Conservation (phyloP, 192 early-diverging fungal genomes). For the Endogone sp. region DNA sequence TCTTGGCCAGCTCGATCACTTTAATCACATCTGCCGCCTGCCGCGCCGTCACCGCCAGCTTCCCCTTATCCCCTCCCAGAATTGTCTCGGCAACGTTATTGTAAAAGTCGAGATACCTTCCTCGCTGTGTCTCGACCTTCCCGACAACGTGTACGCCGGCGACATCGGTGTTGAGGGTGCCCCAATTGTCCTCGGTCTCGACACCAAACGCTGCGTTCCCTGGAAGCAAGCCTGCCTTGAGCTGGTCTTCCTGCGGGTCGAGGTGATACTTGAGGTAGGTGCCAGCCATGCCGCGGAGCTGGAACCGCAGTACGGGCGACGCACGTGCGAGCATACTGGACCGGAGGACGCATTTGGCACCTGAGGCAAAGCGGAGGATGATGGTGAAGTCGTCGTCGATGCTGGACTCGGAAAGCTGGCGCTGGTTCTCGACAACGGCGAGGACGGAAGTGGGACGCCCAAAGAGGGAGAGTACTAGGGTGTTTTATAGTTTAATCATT, state of each 20-base stretch:
- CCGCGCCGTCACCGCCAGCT: conserved; percentile 56
- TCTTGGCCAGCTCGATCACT: conserved; percentile 63
- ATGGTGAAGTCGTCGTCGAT: conserved; percentile 65
- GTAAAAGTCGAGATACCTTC: conserved; percentile 60
- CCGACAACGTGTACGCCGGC: conserved; percentile 45
- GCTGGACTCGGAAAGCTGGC: conserved; percentile 45
- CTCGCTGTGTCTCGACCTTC: conserved; percentile 51
- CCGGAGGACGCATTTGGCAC: conserved; percentile 56
- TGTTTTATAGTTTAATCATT: too few relatives aligned
- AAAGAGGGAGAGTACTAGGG: conserved; percentile 54
- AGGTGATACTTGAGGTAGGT: conserved; percentile 61
- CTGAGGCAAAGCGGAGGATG: conserved; percentile 54
- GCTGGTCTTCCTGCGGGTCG: conserved; percentile 73
- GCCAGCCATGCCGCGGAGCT: conserved; percentile 65
- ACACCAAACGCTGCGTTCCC: conserved; percentile 47
- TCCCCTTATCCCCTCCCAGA: conserved; percentile 21
- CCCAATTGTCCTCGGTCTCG: conserved; percentile 43
- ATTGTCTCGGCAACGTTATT: conserved; percentile 62
- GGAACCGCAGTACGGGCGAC: conserved; percentile 56
- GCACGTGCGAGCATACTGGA: conserved; percentile 64
- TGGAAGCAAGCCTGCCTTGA: conserved; percentile 60
- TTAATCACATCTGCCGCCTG: conserved; percentile 63
- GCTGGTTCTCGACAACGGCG: conserved; percentile 60
- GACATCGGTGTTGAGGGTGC: conserved; percentile 46
- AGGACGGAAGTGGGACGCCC: conserved; percentile 61